A percentile compares a stretch with the other conserved stretches of the same genome.
Conservation (phyloP, 305 asterid species). For the Salvia sclarea region DNA sequence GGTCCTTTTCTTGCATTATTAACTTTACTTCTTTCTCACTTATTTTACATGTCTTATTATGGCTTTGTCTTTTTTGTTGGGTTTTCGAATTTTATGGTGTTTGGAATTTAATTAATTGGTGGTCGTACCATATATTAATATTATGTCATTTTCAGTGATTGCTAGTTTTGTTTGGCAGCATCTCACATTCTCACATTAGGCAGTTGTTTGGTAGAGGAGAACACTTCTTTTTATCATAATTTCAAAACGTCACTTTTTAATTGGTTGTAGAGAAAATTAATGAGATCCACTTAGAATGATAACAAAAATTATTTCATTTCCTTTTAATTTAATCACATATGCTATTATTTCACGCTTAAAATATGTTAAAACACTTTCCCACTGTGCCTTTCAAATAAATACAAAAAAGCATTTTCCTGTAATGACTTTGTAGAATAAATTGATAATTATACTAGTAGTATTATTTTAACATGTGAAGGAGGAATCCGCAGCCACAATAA, state of each 20-base stretch:
- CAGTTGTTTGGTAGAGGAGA: constrained; percentile 1
- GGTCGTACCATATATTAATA: not conserved
- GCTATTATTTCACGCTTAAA: no score
- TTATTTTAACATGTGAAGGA: not conserved
- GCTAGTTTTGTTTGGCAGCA: constrained; percentile 31
- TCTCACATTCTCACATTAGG: constrained; percentile 10
- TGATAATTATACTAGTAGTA: no score
- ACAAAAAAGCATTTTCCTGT: no score
- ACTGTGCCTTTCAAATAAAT: no score
- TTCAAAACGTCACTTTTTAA: not conserved
- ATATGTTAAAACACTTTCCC: no score
- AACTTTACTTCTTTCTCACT: constrained; percentile 11
- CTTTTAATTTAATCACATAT: no score
- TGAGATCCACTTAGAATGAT: not conserved
- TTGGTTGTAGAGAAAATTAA: not conserved
- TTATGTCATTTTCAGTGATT: constrained; percentile 26
- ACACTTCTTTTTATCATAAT: not conserved
- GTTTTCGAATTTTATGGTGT: not conserved
- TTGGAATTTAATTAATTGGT: not conserved
- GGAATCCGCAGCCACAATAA: not conserved
- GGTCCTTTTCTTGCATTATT: constrained; percentile 26
- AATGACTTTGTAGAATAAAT: no score
- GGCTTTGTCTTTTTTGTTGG: constrained; percentile 23
- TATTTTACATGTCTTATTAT: constrained; percentile 9
- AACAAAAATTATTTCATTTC: not conserved